phyloP scores from a whole-genome alignment of 2,329 filamentous ascomycete species.

The Cladosporium cucumerinum region DNA sequence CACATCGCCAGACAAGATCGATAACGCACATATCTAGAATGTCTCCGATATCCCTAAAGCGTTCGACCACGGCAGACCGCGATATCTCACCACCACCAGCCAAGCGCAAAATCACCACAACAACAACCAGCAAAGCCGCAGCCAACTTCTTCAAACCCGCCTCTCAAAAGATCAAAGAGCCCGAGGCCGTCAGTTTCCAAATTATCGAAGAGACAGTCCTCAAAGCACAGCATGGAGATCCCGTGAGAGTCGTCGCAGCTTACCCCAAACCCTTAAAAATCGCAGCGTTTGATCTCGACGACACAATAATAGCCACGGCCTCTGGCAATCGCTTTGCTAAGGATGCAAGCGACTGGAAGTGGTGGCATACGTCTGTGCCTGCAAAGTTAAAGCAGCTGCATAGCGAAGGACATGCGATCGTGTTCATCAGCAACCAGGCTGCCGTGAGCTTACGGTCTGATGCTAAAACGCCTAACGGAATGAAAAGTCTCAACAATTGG shows the following conservation, averaged over 20 bases:
- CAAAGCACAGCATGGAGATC: constrained; percentile 13
- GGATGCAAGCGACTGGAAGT: constrained; percentile 80
- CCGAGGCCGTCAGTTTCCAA: constrained; percentile 69
- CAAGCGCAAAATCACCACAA: constrained; percentile 54
- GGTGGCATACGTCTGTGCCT: constrained; percentile 79
- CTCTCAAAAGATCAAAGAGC: constrained; percentile 69
- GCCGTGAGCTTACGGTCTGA: constrained; percentile 71
- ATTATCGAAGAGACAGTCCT: constrained; percentile 67
- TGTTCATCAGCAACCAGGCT: constrained; percentile 86
- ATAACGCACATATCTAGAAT: constrained; percentile 13
- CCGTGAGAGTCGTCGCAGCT: constrained; percentile 54
- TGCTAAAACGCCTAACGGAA: constrained; percentile 64
- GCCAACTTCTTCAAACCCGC: constrained; percentile 83
- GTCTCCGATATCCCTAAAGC: constrained; percentile 31
- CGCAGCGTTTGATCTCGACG: constrained; percentile 76
- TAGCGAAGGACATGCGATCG: constrained; percentile 69
- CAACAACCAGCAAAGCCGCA: constrained; percentile 61
- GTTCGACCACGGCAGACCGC: constrained; percentile 38
- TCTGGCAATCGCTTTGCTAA: constrained; percentile 77
- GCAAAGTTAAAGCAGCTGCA: constrained; percentile 64
- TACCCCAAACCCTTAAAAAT: constrained; percentile 61
- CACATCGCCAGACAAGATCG: neutral
- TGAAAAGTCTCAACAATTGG: constrained; percentile 71
- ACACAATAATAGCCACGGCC: constrained; percentile 74
- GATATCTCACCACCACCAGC: constrained; percentile 57